Base-by-base conservation (phyloP, 805 yeast genomes). In the Torulaspora franciscae region DNA sequence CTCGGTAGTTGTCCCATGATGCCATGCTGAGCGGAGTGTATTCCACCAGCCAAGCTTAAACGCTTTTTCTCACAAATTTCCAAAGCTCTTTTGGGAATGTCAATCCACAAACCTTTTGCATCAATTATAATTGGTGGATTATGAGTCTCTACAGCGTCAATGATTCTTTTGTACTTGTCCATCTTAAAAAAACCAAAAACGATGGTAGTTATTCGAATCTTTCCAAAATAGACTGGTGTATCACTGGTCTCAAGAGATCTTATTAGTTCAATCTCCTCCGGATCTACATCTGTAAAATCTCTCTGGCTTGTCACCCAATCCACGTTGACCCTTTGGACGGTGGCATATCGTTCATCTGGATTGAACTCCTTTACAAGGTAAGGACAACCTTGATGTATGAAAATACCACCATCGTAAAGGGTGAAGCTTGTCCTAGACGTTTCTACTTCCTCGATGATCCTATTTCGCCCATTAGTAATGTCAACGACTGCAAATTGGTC, bases 1-100 rank as follows among this genome's bases (percentile, higher is more conserved):
- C 82, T 63, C 0, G 97, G 95, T 23, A 90, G 61, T 47, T 86
- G 73, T 37, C 85, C 81, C 75, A 93, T 81, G 1, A 93, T 68
- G 0, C 88, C 88, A 69, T 93, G 99, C 52, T 89, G 91, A 0
- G 96, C 95, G 1, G 95, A 97, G 67, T 93, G 99, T n/a, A 93
- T 86, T 0, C 93, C 95, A 4, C 86, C 99, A 0, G 98, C 91
- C 1, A 82, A 68, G 46, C 77, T 84, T 36, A 93, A 66, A 1
- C 70, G 55, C 52, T 88, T 87, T 3, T 60, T 63, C 3, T 71
- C 66, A 26, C 91, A 70, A 2, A 80, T 48, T 1, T 79, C 80
- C 10, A 90, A 58, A 0, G 87, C 85, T n/a, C 57, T 56, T 3
- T 64, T 59, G 0, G 96, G 95, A 1, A 93, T 74, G 61, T 93